phyloP scores from a whole-genome alignment of 1,284 basidiomycete genomes.

The Xerocomus nothofagi region DNA sequence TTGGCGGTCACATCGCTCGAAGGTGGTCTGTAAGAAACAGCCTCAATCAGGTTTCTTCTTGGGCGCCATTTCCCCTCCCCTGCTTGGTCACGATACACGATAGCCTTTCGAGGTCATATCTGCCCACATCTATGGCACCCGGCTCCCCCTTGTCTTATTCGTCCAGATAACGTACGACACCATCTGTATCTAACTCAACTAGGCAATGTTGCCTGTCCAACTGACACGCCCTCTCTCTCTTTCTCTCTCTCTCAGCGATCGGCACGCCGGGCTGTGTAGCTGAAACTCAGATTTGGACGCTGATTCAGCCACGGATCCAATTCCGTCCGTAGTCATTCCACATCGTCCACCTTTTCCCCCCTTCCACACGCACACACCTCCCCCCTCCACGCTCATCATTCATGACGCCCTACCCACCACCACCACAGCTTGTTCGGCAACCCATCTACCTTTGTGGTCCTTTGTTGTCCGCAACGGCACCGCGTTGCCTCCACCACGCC shows the following conservation, averaged over 20 bases:
- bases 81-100: slow-evolving; percentile 30
- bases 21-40: slow-evolving; percentile 21
- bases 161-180: slow-evolving; percentile 35
- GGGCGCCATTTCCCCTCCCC: slow-evolving; percentile 23
- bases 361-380: slow-evolving; percentile 9
- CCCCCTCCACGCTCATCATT: slow-evolving; percentile 4
- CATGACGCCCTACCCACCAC: neutral
- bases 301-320: slow-evolving; percentile 24
- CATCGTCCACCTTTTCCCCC: slow-evolving; percentile 1
- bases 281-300: slow-evolving; percentile 26
- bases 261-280: slow-evolving; percentile 33
- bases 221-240: too few relatives aligned
- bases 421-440: slow-evolving; percentile 25
- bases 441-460: slow-evolving; percentile 5
- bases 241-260: slow-evolving; percentile 31
- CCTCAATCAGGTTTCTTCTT: slow-evolving; percentile 20
- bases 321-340: neutral
- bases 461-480: slow-evolving; percentile 30
- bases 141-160: slow-evolving; percentile 21
- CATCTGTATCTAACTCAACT: slow-evolving; percentile 32
- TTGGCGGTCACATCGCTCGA: slow-evolving; percentile 38
- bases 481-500: slow-evolving; percentile 25
- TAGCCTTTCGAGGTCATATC: slow-evolving; percentile 36
- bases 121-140: slow-evolving; percentile 26
- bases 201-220: slow-evolving; percentile 36